These are phyloP conservation scores for Pulveroboletus ravenelii DNA, from an alignment of 768 basidiomycete genomes.

Conservation along the genomic window DNA sequence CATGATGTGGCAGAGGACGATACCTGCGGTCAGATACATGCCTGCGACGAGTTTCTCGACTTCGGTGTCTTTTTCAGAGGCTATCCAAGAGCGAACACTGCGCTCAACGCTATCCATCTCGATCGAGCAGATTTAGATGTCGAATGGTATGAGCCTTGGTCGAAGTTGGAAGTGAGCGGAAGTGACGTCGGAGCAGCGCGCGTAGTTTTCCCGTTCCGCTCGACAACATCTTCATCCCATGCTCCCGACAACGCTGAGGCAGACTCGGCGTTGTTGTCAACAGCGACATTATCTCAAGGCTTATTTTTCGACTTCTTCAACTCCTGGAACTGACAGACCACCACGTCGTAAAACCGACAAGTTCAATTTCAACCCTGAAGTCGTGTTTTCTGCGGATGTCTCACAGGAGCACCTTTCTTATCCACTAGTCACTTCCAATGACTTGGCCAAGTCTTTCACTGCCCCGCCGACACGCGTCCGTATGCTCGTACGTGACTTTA, in stretches of 20 bases:
- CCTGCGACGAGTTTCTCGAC: constrained; percentile 57
- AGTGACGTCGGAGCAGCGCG: constrained; percentile 3
- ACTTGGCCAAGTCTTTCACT: constrained; percentile 46
- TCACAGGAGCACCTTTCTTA: constrained; percentile 43
- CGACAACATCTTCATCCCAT: constrained; percentile 10
- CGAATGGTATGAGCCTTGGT: not conserved
- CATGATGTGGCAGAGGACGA: not conserved
- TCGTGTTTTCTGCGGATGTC: constrained; percentile 48
- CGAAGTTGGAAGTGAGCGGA: constrained; percentile 1
- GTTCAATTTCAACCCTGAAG: constrained; percentile 72
- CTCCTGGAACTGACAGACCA: constrained; percentile 10
- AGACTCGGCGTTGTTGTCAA: constrained; percentile 16
- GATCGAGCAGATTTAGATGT: not conserved
- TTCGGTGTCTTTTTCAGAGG: constrained; percentile 55
- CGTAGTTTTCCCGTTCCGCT: constrained; percentile 7
- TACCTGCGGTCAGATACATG: constrained; percentile 27
- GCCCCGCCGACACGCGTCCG: constrained; percentile 76
- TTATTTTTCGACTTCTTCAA: constrained; percentile 21
- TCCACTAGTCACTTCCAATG: constrained; percentile 66
- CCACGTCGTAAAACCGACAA: constrained; percentile 20
- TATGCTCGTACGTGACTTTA: constrained; percentile 94
- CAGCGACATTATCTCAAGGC: constrained; percentile 22
- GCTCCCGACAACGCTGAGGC: constrained; percentile 19
- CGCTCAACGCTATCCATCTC: constrained; percentile 45
- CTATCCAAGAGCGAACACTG: constrained; percentile 69